phyloP scores from a whole-genome alignment of 2,329 filamentous ascomycete species.

The Thielaviopsis euricoi region DNA sequence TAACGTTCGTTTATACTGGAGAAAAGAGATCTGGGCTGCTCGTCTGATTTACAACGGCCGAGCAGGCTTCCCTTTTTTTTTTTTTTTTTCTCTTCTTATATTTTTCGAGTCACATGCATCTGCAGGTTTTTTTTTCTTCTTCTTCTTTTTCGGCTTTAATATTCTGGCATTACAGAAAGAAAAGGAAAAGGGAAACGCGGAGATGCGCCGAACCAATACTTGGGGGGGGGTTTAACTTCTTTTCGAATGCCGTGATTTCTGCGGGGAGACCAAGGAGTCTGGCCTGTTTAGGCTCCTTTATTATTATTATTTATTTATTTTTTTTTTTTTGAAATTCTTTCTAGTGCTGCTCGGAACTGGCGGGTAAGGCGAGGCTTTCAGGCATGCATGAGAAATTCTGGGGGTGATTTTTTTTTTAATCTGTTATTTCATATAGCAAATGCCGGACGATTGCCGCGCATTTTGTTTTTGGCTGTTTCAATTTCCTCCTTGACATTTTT shows the following conservation, averaged over 20 bases:
- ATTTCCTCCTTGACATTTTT: too few relatives aligned
- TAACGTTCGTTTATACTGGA: too few relatives aligned
- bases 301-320: not conserved
- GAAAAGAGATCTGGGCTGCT: too few relatives aligned
- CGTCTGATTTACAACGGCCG: too few relatives aligned
- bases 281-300: not conserved
- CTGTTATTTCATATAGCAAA: too few relatives aligned
- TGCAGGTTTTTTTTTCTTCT: not conserved
- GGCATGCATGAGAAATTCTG: not conserved
- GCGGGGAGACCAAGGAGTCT: too few relatives aligned
- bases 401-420: not conserved
- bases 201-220: too few relatives aligned
- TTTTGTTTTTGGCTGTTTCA: too few relatives aligned
- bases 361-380: not conserved
- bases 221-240: too few relatives aligned
- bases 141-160: not conserved
- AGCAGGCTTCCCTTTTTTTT: not conserved
- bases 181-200: too few relatives aligned
- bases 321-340: not conserved
- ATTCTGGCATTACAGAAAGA: not conserved
- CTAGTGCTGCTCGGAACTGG: not conserved
- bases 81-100: not conserved
- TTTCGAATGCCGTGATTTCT: not conserved
- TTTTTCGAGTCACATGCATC: not conserved
- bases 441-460: too few relatives aligned